A percentile compares a stretch with the other conserved stretches of the same genome.
Evolutionary conservation across 2,329 filamentous ascomycete species (phyloP).

Genomic region (Cytospora piceae): DNA sequence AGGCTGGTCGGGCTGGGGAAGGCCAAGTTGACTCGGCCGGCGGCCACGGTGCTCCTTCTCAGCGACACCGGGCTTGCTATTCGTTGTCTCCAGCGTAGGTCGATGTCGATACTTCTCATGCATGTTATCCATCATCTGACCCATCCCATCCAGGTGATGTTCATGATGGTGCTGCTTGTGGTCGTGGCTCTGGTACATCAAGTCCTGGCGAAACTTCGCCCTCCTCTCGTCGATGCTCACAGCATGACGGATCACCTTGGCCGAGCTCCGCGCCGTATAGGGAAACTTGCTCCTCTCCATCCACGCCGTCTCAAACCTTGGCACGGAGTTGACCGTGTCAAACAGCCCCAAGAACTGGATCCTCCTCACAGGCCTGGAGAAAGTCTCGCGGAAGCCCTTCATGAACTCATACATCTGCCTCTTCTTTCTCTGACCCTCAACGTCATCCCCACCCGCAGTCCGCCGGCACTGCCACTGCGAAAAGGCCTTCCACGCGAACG

Average conservation of each 20-base stretch:
- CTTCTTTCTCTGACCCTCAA: conserved; percentile 50
- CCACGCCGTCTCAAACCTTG: conserved; percentile 74
- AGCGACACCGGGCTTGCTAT: not conserved
- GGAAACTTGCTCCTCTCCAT: conserved; percentile 82
- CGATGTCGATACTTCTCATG: conserved; percentile 44
- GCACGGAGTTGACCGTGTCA: conserved; percentile 81
- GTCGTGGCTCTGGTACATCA: conserved; percentile 59
- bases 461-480: conserved; percentile 70
- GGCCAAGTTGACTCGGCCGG: conserved; percentile 14
- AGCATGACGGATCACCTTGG: conserved; percentile 67
- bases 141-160: not conserved
- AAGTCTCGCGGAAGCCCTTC: conserved; percentile 80
- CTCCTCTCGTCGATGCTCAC: conserved; percentile 73
- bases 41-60: conserved; percentile 27
- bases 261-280: conserved; percentile 62
- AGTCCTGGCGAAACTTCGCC: conserved; percentile 72
- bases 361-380: conserved; percentile 72
- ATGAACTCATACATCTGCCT: conserved; percentile 73
- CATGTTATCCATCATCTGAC: conserved; percentile 34
- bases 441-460: conserved; percentile 47
- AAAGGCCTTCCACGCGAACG: conserved; percentile 84
- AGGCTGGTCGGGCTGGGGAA: conserved; percentile 10
- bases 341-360: conserved; percentile 81
- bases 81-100: not conserved
- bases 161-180: conserved; percentile 30